Evolutionary conservation across 306 rosid genomes (phyloP).

Genomic region (Castanea crenata): DNA sequence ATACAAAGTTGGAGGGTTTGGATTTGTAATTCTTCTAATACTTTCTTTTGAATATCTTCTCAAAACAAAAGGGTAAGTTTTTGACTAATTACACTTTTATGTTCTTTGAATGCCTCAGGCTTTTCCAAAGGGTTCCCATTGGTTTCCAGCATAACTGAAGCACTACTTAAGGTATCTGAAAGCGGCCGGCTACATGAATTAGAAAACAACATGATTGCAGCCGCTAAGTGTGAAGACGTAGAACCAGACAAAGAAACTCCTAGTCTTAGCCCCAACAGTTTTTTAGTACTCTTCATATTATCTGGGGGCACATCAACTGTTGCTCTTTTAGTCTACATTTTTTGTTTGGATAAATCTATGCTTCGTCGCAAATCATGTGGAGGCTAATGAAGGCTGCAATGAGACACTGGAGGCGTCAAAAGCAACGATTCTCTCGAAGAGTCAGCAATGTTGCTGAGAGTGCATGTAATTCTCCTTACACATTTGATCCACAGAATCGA

Average conservation of each 20-base stretch:
- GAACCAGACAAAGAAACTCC: constrained; percentile 11
- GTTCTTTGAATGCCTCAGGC: constrained; percentile 25
- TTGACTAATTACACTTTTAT: too few species aligned
- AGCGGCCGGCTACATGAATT: constrained; percentile 22
- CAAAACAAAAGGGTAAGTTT: too few species aligned
- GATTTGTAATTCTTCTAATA: constrained; percentile 25
- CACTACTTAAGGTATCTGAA: constrained; percentile 37
- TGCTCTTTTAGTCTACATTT: constrained; percentile 32
- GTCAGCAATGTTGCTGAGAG: constrained; percentile 14
- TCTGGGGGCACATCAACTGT: constrained; percentile 45
- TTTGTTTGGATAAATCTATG: neutral
- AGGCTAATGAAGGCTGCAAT: constrained; percentile 18
- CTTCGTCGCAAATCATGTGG: constrained; percentile 15
- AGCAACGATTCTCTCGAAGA: constrained; percentile 23
- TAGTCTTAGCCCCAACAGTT: constrained; percentile 45
- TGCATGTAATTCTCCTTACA: neutral
- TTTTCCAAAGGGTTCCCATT: constrained; percentile 40
- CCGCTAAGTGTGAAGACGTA: constrained; percentile 26
- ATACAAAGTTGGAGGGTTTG: constrained; percentile 50
- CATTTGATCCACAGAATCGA: too few species aligned
- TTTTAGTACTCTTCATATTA: constrained; percentile 32
- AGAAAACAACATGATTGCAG: constrained; percentile 38
- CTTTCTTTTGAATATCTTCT: neutral
- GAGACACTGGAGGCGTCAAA: constrained; percentile 25
- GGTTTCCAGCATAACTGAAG: constrained; percentile 28